phyloP scores from a whole-genome alignment of 352 stramenopile species.

The Globisporangium solare region DNA sequence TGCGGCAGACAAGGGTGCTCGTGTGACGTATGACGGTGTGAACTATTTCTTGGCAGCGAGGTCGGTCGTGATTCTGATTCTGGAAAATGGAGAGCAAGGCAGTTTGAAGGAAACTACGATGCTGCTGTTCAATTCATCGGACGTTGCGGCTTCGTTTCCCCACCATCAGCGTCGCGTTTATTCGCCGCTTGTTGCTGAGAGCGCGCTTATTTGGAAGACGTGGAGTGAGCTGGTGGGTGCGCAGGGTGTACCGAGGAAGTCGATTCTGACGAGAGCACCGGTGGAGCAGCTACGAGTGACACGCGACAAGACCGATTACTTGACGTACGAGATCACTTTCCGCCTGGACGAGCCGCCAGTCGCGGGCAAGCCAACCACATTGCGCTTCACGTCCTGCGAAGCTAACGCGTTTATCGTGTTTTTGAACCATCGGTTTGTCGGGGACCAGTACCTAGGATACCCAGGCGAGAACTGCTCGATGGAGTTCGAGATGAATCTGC shows the following conservation, averaged over 20 bases:
- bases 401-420: slow-evolving; percentile 50
- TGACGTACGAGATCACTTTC: slow-evolving; percentile 61
- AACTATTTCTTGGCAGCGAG: slow-evolving; percentile 32
- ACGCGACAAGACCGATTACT: slow-evolving; percentile 49
- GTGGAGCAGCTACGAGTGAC: slow-evolving; percentile 58
- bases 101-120: not conserved
- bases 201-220: slow-evolving; percentile 34
- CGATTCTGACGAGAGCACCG: slow-evolving; percentile 28
- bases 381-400: slow-evolving; percentile 55
- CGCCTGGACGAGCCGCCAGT: slow-evolving; percentile 1
- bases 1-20: slow-evolving; percentile 17
- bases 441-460: slow-evolving; percentile 38
- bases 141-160: slow-evolving; percentile 41
- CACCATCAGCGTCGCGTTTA: slow-evolving; percentile 35
- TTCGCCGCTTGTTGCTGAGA: slow-evolving; percentile 28
- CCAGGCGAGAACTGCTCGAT: slow-evolving; percentile 48
- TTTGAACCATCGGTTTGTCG: slow-evolving; percentile 39
- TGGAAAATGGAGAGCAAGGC: slow-evolving; percentile 19
- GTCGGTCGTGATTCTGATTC: slow-evolving; percentile 53
- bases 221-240: slow-evolving; percentile 47
- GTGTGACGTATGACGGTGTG: slow-evolving; percentile 29
- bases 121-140: slow-evolving; percentile 53
- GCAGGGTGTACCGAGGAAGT: slow-evolving; percentile 23
- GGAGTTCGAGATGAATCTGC: slow-evolving; percentile 38
- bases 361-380: slow-evolving; percentile 2